Percentiles rank a stretch among this genome's conserved stretches.
Conservation (phyloP, 2,329 filamentous ascomycete genomes). For the Tolypocladium amazonense region DNA sequence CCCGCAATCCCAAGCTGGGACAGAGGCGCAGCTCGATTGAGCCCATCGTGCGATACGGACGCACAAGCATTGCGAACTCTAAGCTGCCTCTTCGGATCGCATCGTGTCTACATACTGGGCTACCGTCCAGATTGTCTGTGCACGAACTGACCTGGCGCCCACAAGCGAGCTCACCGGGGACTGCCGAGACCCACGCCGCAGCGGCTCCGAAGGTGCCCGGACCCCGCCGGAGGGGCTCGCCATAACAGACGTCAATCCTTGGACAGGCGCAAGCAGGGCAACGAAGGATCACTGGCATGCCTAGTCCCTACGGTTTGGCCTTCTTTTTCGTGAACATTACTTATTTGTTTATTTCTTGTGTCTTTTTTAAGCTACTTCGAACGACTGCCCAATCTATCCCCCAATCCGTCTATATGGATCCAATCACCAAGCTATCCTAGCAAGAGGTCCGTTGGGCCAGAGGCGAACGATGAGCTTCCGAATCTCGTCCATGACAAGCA, state of each 20-base stretch:
- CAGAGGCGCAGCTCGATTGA: neutral
- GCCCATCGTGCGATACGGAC: no score
- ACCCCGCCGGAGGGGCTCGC: neutral
- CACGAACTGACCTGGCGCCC: neutral
- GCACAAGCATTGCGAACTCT: no score
- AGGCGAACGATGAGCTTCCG: constrained; percentile 36
- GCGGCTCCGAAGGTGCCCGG: neutral
- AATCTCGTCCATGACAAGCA: constrained; percentile 41
- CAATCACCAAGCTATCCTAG: constrained; percentile 36
- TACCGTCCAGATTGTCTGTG: neutral
- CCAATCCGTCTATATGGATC: neutral
- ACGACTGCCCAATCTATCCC: neutral
- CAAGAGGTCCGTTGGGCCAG: constrained; percentile 32
- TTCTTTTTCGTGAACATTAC: neutral
- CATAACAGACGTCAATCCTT: neutral
- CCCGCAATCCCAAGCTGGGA: neutral
- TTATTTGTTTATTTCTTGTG: neutral
- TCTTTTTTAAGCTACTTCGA: neutral
- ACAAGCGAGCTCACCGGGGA: neutral
- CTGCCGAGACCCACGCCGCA: neutral
- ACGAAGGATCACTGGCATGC: neutral
- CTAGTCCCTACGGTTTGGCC: no score
- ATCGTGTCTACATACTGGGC: neutral
- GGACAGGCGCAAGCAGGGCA: neutral
- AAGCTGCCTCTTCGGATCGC: neutral